Percentiles rank a stretch among this genome's conserved stretches.
phyloP scores from a whole-genome alignment of 2,329 filamentous ascomycete species.

The Cercospora nicotianae region DNA sequence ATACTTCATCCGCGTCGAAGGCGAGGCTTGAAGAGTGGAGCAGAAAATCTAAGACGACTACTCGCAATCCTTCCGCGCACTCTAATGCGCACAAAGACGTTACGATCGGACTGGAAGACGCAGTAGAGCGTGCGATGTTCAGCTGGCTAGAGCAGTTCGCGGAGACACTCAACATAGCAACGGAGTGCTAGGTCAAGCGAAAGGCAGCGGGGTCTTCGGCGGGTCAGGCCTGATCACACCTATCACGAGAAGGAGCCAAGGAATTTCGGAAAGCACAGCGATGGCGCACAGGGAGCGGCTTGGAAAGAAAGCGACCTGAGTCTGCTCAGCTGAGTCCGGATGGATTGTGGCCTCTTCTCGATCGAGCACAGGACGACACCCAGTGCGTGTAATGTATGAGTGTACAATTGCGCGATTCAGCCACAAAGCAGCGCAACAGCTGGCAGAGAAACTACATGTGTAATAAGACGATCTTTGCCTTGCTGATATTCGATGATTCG shows the following conservation, averaged over 20 bases:
- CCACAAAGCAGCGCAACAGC: not conserved
- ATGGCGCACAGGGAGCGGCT: not conserved
- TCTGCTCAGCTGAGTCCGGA: not conserved
- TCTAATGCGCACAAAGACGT: not conserved
- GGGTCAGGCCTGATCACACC: not conserved
- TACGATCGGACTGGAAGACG: not conserved
- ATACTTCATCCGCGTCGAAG: conserved; percentile 56
- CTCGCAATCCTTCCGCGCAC: not conserved
- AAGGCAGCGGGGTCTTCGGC: not conserved
- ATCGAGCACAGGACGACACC: not conserved
- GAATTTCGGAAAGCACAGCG: not conserved
- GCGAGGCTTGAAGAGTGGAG: conserved; percentile 30
- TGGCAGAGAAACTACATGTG: not conserved
- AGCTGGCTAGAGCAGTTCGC: not conserved
- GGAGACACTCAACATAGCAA: not conserved
- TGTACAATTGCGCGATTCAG: not conserved
- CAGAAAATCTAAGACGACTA: not conserved
- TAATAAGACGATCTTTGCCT: not conserved
- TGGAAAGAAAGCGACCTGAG: not conserved
- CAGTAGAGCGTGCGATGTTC: not conserved
- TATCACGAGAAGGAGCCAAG: not conserved
- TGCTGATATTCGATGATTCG: not conserved
- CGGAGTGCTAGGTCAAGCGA: not conserved
- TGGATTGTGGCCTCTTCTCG: not conserved
- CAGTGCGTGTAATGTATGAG: not conserved